Evolutionary conservation across 176 grass and related monocot species (phyloP), one percentile per base, ranked within the genome.

Genomic region (Musa acuminata): DNA sequence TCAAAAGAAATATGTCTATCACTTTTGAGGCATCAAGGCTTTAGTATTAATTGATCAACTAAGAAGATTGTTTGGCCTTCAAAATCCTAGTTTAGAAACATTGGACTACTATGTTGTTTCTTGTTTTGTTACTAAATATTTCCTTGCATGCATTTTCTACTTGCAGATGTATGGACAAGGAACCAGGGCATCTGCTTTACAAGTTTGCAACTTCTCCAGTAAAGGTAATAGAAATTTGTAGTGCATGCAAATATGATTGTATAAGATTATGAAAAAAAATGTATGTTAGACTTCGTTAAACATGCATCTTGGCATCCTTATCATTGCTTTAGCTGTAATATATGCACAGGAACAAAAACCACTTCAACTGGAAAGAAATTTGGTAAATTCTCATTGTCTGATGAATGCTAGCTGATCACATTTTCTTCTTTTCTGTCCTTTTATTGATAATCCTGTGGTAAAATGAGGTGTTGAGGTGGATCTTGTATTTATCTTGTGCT

Each of bases 141-240:
- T 14, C 74, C 60, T 82, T 78, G 35, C 57, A 75, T 14, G 82
- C 82, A 50, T 13, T 80, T 43, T 84, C 52, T 50, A 8, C 80
- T 51, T 24, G n/a, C 87, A 98, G 94, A 81, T 59, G 52, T 93
- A 82, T 69, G 82, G 64, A 72, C 84, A 91, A 83, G 86, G 80
- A 77, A 83, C 87, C n/a, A 83, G 84, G 62, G 66, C 83, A 64
- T 87, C 90, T 43, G 53, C 72, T 51, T 85, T 93, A 48, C 84
- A 90, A 67, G 67, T 62, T 43, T 64, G 87, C 75, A 82, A 87
- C 53, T 98, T 93, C 63, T 83, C 90, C 51, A 76, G 81, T 69
- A 93, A 93, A 98, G 94, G 90, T 93, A 72, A 57, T 81, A 81
- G 60, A 84, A 78, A 5, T 27, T 73, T 55, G 43, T 60, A 43